Conservation (phyloP, 139 green algal species). For the Chlorella vulgaris region DNA sequence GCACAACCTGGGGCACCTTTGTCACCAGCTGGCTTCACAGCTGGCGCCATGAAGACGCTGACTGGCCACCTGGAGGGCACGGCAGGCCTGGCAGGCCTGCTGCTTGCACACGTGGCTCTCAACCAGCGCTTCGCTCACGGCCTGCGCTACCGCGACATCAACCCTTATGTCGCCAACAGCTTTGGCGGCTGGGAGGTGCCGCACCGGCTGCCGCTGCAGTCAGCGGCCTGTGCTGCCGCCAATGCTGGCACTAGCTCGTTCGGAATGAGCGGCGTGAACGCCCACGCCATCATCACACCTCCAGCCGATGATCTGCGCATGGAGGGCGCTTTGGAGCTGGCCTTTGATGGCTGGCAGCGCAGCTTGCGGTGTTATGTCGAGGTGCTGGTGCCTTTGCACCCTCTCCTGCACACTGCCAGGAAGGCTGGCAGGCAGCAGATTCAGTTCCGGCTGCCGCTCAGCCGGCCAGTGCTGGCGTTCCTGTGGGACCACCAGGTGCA, state of each 20-base stretch:
- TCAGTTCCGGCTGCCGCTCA: conserved; percentile 33
- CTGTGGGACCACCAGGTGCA: conserved; percentile 77
- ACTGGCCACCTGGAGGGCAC: conserved; percentile 79
- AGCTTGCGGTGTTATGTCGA: conserved; percentile 23
- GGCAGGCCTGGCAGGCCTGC: conserved; percentile 77
- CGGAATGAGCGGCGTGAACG: conserved; percentile 89
- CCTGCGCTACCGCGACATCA: conserved; percentile 69
- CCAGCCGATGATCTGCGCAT: background rate
- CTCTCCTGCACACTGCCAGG: conserved; percentile 44
- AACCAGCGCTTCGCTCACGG: conserved; percentile 47
- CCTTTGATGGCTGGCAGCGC: background rate
- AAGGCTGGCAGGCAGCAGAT: conserved; percentile 52
- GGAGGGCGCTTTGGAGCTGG: no score
- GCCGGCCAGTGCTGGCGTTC: conserved; percentile 52
- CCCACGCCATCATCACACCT: conserved; percentile 65
- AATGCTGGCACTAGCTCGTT: conserved; percentile 80
- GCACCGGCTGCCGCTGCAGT: conserved; percentile 62
- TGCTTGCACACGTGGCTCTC: conserved; percentile 58
- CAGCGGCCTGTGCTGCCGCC: background rate
- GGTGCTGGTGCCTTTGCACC: conserved; percentile 57
- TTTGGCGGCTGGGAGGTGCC: conserved; percentile 42
- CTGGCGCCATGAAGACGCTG: conserved; percentile 72
- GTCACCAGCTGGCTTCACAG: conserved; percentile 45
- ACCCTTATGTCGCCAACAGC: conserved; percentile 72
- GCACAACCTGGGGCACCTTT: background rate